These are phyloP conservation scores for Penicillium alfredii DNA, from an alignment of 495 filamentous ascomycete genomes.

Conservation along the genomic window DNA sequence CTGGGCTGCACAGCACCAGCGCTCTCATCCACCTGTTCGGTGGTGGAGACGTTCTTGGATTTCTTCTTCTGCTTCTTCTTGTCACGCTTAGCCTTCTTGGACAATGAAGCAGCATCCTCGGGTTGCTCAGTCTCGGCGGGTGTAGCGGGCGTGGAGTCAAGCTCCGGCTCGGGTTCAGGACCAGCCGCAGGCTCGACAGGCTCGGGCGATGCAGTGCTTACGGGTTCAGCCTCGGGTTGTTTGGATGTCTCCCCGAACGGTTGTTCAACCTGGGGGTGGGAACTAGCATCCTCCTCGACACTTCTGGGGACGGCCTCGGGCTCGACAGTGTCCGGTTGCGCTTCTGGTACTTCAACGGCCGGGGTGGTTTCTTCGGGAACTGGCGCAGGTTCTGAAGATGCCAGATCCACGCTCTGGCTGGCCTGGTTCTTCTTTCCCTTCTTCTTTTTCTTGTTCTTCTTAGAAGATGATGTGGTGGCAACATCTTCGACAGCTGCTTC, in stretches of 20 bases:
- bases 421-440: constrained; percentile 29
- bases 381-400: constrained; percentile 7
- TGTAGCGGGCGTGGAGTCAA: constrained; percentile 3
- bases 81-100: constrained; percentile 33
- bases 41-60: constrained; percentile 16
- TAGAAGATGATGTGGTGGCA: constrained; percentile 15
- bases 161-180: constrained; percentile 4
- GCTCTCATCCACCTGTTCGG: constrained; percentile 3
- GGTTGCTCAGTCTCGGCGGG: constrained; percentile 9
- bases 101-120: constrained; percentile 11
- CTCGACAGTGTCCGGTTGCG: constrained; percentile 5
- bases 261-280: neutral
- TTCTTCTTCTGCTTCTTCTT: constrained; percentile 36
- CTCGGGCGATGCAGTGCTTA: neutral
- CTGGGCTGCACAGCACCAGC: neutral
- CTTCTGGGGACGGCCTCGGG: constrained; percentile 2
- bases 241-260: constrained; percentile 1
- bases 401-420: constrained; percentile 16
- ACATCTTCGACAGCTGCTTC: constrained; percentile 13
- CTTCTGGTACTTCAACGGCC: constrained; percentile 1
- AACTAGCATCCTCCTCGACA: neutral
- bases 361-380: neutral
- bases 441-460: constrained; percentile 38
- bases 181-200: neutral
- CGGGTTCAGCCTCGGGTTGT: neutral